Evolutionary conservation across 2,329 filamentous ascomycete species (phyloP).

Genomic region (Colletotrichum kahawae): DNA sequence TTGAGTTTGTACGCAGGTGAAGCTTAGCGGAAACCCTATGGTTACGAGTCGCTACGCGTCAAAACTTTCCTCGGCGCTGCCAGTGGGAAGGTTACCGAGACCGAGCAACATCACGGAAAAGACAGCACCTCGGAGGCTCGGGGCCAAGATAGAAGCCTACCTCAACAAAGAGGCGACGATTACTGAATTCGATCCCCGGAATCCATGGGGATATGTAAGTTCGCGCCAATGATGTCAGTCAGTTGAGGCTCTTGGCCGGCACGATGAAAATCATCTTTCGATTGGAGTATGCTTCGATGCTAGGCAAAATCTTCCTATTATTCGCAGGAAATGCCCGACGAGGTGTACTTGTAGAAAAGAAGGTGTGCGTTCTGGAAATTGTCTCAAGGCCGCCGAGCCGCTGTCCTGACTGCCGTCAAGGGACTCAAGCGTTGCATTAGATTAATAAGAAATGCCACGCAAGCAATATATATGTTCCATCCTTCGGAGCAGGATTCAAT

Average conservation of each 20-base stretch:
- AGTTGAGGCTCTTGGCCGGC: not conserved
- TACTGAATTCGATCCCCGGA: not conserved
- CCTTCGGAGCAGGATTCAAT: too few relatives aligned
- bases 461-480: too few relatives aligned
- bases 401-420: too few relatives aligned
- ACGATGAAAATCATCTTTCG: accelerated
- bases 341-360: not conserved
- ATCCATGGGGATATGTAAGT: not conserved
- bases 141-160: not conserved
- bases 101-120: not conserved
- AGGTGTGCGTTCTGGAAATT: too few relatives aligned
- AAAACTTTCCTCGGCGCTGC: not conserved
- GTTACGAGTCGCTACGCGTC: not conserved
- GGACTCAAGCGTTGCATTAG: too few relatives aligned
- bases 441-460: too few relatives aligned
- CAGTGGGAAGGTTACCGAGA: not conserved
- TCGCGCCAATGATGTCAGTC: not conserved
- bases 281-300: not conserved
- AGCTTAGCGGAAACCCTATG: not conserved
- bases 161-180: not conserved
- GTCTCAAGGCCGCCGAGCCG: too few relatives aligned
- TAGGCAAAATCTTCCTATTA: not conserved
- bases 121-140: not conserved
- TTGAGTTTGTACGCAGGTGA: not conserved
- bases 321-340: not conserved